Conservation (phyloP, 345 rosid species). For the Aethionema arabicum region DNA sequence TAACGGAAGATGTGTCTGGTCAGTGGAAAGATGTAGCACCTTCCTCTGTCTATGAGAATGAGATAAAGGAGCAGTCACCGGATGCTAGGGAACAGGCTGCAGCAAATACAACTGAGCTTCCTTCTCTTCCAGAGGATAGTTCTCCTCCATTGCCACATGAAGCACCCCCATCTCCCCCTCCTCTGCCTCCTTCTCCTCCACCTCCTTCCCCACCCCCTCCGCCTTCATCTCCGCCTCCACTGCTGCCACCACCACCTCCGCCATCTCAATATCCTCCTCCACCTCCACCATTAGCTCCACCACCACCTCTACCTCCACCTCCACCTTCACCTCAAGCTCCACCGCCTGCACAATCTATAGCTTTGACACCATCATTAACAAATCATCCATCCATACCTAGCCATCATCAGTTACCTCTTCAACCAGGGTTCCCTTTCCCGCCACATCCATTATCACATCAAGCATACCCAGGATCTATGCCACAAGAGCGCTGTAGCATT, state of each 20-base stretch:
- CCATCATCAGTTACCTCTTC: constrained; percentile 56
- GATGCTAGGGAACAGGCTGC: constrained; percentile 40
- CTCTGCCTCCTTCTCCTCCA: constrained; percentile 65
- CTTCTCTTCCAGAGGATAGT: constrained; percentile 47
- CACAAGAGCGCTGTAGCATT: constrained; percentile 51
- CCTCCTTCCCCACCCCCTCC: constrained; percentile 48
- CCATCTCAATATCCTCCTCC: constrained; percentile 53
- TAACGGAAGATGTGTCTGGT: constrained; percentile 94
- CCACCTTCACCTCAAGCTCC: constrained; percentile 40
- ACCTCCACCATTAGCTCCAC: constrained; percentile 47
- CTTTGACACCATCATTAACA: constrained; percentile 37
- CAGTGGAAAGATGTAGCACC: constrained; percentile 55
- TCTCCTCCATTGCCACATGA: constrained; percentile 66
- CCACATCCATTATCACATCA: constrained; percentile 60
- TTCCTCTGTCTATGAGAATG: constrained; percentile 43
- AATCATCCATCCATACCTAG: constrained; percentile 43
- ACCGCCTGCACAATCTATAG: constrained; percentile 51
- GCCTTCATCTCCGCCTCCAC: constrained; percentile 43
- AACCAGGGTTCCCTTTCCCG: constrained; percentile 45
- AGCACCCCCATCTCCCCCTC: constrained; percentile 69
- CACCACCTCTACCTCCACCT: constrained; percentile 32
- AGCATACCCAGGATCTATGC: constrained; percentile 58
- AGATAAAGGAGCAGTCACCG: constrained; percentile 40
- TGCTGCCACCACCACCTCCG: constrained; percentile 50
- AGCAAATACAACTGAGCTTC: constrained; percentile 35